A percentile compares a stretch with the other conserved stretches of the same genome.
phyloP scores from a whole-genome alignment of 164 flowering plant species.

The Vitis labrusca region DNA sequence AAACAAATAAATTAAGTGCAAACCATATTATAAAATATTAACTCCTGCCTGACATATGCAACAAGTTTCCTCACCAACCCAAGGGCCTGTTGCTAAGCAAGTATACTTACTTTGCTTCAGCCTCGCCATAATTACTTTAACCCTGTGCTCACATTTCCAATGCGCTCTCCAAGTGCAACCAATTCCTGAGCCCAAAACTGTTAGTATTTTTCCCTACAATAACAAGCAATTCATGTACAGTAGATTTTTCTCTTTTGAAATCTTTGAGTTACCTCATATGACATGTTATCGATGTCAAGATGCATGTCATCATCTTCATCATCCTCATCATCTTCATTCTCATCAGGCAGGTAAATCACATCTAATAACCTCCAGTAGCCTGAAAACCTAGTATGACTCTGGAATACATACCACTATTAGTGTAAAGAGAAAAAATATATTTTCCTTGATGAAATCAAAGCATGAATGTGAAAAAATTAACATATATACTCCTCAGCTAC shows the following conservation, averaged over 20 bases:
- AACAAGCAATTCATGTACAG: not conserved
- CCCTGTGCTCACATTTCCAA: not conserved
- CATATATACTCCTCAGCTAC: too few species aligned
- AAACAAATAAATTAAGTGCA: not conserved
- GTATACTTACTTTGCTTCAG: constrained; percentile 1
- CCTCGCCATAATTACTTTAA: constrained; percentile 1
- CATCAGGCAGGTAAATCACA: too few species aligned
- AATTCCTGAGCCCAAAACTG: constrained; percentile 4
- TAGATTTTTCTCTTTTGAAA: too few species aligned
- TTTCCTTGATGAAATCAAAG: too few species aligned
- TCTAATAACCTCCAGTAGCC: too few species aligned
- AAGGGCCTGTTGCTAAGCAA: not conserved
- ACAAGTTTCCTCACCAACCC: constrained; percentile 10
- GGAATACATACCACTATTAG: too few species aligned
- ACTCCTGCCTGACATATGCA: constrained; percentile 22
- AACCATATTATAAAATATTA: too few species aligned
- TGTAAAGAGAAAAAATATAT: too few species aligned
- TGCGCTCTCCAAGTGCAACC: constrained; percentile 12
- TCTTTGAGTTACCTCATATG: constrained; percentile 14
- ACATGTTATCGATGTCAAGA: constrained; percentile 17
- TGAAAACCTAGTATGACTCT: too few species aligned
- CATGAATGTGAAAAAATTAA: too few species aligned
- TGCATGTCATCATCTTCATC: constrained; percentile 10
- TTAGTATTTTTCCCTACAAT: not conserved
- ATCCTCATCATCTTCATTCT: not conserved